These are phyloP conservation scores for Leucaena leucocephala DNA, from an alignment of 306 rosid genomes.

Conservation along the genomic window DNA sequence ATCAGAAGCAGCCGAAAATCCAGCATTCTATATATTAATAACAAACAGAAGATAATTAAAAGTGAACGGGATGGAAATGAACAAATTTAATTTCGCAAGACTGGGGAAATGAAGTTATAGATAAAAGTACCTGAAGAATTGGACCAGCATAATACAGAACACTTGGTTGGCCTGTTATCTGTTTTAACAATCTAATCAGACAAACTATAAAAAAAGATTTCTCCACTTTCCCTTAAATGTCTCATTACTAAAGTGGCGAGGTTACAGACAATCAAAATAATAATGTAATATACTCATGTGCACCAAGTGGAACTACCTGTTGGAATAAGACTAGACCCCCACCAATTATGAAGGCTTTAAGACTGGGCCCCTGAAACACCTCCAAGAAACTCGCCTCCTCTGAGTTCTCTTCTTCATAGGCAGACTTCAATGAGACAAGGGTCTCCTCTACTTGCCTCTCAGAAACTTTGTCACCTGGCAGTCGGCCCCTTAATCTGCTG, in stretches of 20 bases:
- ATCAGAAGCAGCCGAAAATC: constrained; percentile 93
- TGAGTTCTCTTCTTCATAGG: constrained; percentile 74
- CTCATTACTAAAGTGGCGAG: constrained; percentile 30
- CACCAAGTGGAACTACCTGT: constrained; percentile 61
- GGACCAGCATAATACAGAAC: constrained; percentile 93
- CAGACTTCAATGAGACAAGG: constrained; percentile 63
- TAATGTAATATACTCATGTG: constrained; percentile 20
- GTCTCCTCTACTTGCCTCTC: constrained; percentile 85
- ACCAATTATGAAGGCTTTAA: constrained; percentile 84
- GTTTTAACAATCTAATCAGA: constrained; percentile 53
- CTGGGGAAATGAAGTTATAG: constrained; percentile 26
- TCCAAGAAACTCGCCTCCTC: constrained; percentile 85
- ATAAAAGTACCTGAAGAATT: constrained; percentile 82
- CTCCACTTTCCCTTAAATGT: constrained; percentile 41
- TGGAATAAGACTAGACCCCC: constrained; percentile 97
- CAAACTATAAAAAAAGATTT: constrained; percentile 14
- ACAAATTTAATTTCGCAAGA: constrained; percentile 11
- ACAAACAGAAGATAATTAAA: constrained; percentile 27
- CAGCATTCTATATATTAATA: constrained; percentile 71
- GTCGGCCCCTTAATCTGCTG: constrained; percentile 81
- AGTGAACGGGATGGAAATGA: constrained; percentile 34
- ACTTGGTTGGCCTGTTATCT: constrained; percentile 99
- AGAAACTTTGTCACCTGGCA: constrained; percentile 74
- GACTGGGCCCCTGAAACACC: constrained; percentile 91
- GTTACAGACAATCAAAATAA: constrained; percentile 1